Evolutionary conservation across 2,329 filamentous ascomycete genomes (phyloP).

Genomic region (Neonectria neomacrospora): DNA sequence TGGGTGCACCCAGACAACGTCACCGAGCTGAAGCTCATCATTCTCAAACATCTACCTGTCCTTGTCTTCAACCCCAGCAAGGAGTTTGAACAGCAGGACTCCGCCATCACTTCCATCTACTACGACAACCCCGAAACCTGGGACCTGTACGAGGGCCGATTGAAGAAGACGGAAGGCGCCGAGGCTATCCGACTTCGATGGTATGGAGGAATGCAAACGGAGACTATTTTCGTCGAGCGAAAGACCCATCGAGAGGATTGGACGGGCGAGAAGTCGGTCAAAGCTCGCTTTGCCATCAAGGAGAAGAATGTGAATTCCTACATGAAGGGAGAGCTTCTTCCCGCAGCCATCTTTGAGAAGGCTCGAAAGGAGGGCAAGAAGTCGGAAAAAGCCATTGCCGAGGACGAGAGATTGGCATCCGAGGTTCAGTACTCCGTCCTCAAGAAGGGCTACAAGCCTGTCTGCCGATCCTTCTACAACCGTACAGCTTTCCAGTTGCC

Average conservation of each 20-base stretch:
- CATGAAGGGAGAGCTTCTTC: slow-evolving; percentile 83
- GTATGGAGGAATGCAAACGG: slow-evolving; percentile 96
- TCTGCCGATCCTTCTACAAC: slow-evolving; percentile 97
- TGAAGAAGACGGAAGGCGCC: slow-evolving; percentile 98
- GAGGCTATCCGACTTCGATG: slow-evolving; percentile 96
- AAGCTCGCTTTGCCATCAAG: slow-evolving; percentile 93
- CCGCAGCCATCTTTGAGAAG: slow-evolving; percentile 93
- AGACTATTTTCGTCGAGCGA: slow-evolving; percentile 95
- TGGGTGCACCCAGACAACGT: slow-evolving; percentile 99
- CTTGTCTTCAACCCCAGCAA: slow-evolving; percentile 98
- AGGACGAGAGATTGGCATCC: slow-evolving; percentile 87
- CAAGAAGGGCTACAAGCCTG: slow-evolving; percentile 85
- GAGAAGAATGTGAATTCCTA: slow-evolving; percentile 98
- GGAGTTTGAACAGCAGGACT: slow-evolving; percentile 90
- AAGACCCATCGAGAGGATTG: slow-evolving; percentile 99
- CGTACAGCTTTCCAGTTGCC: slow-evolving; percentile 97
- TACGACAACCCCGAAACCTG: slow-evolving; percentile 95
- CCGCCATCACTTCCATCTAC: slow-evolving; percentile 98
- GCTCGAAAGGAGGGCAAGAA: slow-evolving; percentile 96
- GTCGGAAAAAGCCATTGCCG: slow-evolving; percentile 87
- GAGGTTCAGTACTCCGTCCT: slow-evolving; percentile 96
- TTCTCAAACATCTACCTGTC: slow-evolving; percentile 96
- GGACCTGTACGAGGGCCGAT: slow-evolving; percentile 91
- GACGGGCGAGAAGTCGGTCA: slow-evolving; percentile 99
- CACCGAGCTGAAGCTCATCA: slow-evolving; percentile 96